Evolutionary conservation across 2,329 filamentous ascomycete species (phyloP).

Genomic region (Talaromyces piceae): DNA sequence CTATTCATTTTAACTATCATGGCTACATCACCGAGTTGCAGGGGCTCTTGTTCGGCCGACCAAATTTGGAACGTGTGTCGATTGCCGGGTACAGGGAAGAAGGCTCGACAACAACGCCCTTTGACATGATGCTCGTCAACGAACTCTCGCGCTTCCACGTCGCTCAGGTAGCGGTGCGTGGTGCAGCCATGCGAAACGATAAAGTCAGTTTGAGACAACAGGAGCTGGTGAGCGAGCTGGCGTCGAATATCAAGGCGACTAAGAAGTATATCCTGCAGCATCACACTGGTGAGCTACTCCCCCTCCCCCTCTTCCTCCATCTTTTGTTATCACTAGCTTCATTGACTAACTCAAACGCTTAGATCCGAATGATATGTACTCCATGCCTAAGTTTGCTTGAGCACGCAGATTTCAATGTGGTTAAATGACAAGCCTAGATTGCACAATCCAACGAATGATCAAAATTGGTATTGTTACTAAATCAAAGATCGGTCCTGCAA

Average conservation of each 20-base stretch:
- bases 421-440: not conserved
- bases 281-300: constrained; percentile 49
- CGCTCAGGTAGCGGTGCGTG: constrained; percentile 47
- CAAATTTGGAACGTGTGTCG: constrained; percentile 44
- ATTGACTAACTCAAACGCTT: constrained; percentile 4
- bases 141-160: constrained; percentile 54
- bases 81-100: constrained; percentile 58
- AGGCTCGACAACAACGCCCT: constrained; percentile 60
- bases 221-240: constrained; percentile 42
- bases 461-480: too few species aligned
- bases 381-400: constrained; percentile 36
- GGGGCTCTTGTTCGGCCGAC: constrained; percentile 54
- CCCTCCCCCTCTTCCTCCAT: constrained; percentile 8
- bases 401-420: not conserved
- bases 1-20: constrained; percentile 61
- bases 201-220: constrained; percentile 41
- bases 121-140: constrained; percentile 63
- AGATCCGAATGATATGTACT: constrained; percentile 50
- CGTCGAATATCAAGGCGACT: constrained; percentile 42
- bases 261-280: constrained; percentile 46
- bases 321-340: not conserved
- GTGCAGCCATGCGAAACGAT: constrained; percentile 42
- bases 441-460: not conserved
- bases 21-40: constrained; percentile 56
- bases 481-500: too few species aligned